Percentiles rank a stretch among this genome's conserved stretches.
These are phyloP conservation scores for Neurospora sp. DNA, from an alignment of 2,329 filamentous ascomycete species.

Conservation along the genomic window DNA sequence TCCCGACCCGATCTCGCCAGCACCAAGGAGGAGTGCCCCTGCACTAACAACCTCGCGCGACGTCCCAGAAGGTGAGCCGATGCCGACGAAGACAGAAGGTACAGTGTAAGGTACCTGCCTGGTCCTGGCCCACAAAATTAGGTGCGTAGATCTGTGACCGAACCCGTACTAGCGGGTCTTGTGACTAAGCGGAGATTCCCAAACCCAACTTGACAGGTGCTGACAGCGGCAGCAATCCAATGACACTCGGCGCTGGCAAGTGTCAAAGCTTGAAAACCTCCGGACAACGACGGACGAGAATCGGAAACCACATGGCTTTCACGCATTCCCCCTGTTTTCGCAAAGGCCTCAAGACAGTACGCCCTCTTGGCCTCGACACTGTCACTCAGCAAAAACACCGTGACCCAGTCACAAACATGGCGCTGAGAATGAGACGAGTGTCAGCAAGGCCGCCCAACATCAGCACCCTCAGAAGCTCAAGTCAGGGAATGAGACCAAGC, in stretches of 20 bases:
- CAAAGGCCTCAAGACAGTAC: background rate
- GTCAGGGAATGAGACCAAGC: background rate
- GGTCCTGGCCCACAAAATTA: background rate
- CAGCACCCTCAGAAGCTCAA: background rate
- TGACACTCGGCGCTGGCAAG: background rate
- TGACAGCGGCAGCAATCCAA: background rate
- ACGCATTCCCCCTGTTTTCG: background rate
- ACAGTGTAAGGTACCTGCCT: background rate
- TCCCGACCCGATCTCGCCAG: background rate
- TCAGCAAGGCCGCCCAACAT: background rate
- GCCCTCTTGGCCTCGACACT: background rate
- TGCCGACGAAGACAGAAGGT: background rate
- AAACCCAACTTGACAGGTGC: background rate
- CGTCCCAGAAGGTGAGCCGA: background rate
- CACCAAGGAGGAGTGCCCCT: background rate
- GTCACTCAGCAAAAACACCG: background rate
- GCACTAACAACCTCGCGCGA: background rate
- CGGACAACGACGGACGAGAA: background rate
- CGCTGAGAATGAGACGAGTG: background rate
- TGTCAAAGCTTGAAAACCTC: background rate
- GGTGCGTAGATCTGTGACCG: background rate
- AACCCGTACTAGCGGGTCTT: background rate
- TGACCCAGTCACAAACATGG: background rate
- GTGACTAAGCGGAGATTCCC: background rate
- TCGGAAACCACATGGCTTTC: background rate